Evolutionary conservation across 768 basidiomycete species (phyloP).

Genomic region (Hydnum rufescens): DNA sequence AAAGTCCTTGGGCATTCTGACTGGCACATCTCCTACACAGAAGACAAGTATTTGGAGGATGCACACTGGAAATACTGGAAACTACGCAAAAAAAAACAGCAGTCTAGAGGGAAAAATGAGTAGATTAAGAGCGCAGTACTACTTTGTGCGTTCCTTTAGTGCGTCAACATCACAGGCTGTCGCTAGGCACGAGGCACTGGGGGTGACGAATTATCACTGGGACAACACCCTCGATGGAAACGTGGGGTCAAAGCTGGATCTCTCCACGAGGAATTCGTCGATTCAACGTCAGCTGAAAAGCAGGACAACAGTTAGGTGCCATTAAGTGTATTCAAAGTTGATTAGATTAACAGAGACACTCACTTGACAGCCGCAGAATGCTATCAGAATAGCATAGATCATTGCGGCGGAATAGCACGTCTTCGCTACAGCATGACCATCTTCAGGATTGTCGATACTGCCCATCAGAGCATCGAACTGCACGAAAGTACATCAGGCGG

Average conservation of each 20-base stretch:
- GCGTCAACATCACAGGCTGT: not conserved
- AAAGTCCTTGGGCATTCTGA: too few relatives aligned
- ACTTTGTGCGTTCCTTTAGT: not conserved
- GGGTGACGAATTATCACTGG: not conserved
- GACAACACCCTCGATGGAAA: not conserved
- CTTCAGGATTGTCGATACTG: slow-evolving; percentile 17
- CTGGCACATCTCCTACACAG: too few relatives aligned
- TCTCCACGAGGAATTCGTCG: slow-evolving; percentile 3
- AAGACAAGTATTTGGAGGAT: not conserved
- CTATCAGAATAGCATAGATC: slow-evolving; percentile 20
- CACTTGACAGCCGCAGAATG: slow-evolving; percentile 22
- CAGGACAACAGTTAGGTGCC: too few relatives aligned
- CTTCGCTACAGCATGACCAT: slow-evolving; percentile 19
- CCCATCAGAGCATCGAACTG: slow-evolving; percentile 22
- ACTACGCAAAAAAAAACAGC: not conserved
- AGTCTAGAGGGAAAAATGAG: not conserved
- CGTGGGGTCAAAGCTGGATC: slow-evolving; percentile 2
- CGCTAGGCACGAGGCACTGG: not conserved
- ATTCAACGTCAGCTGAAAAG: slow-evolving; percentile 5
- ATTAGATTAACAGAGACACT: slow-evolving; percentile 6
- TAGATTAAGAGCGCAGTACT: not conserved
- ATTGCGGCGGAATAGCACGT: slow-evolving; percentile 19
- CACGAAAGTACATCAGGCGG: not conserved
- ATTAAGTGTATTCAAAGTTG: not conserved
- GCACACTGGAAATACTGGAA: not conserved